These are phyloP conservation scores for Penicillium decumbens DNA, from an alignment of 2,329 filamentous ascomycete species.

Conservation along the genomic window DNA sequence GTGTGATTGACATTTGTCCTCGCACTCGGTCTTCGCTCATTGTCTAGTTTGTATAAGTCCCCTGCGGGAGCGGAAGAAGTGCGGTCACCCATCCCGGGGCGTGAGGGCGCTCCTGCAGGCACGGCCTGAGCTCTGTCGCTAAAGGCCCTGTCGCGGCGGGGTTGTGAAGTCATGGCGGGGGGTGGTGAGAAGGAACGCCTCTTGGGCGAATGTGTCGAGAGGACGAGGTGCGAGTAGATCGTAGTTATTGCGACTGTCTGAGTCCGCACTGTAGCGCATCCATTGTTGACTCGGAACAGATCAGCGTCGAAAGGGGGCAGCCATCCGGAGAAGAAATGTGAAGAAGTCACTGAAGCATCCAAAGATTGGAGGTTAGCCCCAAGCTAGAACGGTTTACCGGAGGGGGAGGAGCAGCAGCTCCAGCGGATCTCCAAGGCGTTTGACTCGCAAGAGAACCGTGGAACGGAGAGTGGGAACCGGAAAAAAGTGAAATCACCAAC, in stretches of 20 bases:
- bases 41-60: conserved; percentile 27
- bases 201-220: conserved; percentile 7
- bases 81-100: conserved; percentile 32
- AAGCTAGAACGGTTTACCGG: neutral
- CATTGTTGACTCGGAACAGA: conserved; percentile 28
- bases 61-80: conserved; percentile 36
- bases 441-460: neutral
- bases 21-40: conserved; percentile 17
- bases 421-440: neutral
- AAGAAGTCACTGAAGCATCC: neutral
- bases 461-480: neutral
- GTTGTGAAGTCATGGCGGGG: conserved; percentile 25
- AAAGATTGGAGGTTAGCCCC: neutral
- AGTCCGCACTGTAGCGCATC: conserved; percentile 28
- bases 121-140: conserved; percentile 30
- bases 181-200: conserved; percentile 9
- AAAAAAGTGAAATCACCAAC: neutral
- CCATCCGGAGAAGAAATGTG: neutral
- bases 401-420: neutral
- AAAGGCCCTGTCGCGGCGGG: conserved; percentile 29
- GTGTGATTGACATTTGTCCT: conserved; percentile 21
- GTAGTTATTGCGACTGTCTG: conserved; percentile 29
- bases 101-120: conserved; percentile 22
- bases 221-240: conserved; percentile 21
- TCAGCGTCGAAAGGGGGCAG: conserved; percentile 5